Evolutionary conservation across 1,284 basidiomycete species (phyloP).

Genomic region (Ganoderma meredithae): DNA sequence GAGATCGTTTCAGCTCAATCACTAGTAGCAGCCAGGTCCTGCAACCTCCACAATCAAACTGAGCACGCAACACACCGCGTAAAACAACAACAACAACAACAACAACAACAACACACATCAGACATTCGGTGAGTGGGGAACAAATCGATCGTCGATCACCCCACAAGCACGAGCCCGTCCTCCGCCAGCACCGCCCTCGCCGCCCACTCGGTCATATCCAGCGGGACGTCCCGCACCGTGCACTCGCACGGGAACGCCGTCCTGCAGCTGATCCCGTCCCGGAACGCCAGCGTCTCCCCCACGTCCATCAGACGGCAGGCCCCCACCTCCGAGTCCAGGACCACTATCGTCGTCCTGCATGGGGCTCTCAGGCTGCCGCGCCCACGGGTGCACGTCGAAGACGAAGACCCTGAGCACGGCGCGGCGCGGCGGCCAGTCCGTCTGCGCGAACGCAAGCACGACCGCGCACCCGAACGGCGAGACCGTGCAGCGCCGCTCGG

Average conservation of each 20-base stretch:
- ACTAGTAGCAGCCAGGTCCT: no score
- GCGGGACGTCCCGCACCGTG: not conserved
- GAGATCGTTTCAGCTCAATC: no score
- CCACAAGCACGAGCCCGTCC: not conserved
- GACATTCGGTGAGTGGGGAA: no score
- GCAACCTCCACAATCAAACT: no score
- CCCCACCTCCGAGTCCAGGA: not conserved
- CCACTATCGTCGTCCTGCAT: no score
- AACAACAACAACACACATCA: no score
- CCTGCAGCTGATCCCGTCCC: not conserved
- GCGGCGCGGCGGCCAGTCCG: not conserved
- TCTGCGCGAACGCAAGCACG: no score
- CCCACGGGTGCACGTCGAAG: not conserved
- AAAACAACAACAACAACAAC: no score
- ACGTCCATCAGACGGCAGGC: not conserved
- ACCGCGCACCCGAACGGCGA: not conserved
- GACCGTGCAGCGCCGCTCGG: not conserved
- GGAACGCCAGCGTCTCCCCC: not conserved
- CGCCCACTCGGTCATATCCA: not conserved
- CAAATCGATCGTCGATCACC: no score
- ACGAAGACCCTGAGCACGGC: not conserved
- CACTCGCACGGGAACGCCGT: not conserved
- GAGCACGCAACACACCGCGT: no score
- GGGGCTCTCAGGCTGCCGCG: not conserved
- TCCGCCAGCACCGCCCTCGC: not conserved